Evolutionary conservation across 2,329 filamentous ascomycete species (phyloP).

Genomic region (Orbilia blumenaviensis): DNA sequence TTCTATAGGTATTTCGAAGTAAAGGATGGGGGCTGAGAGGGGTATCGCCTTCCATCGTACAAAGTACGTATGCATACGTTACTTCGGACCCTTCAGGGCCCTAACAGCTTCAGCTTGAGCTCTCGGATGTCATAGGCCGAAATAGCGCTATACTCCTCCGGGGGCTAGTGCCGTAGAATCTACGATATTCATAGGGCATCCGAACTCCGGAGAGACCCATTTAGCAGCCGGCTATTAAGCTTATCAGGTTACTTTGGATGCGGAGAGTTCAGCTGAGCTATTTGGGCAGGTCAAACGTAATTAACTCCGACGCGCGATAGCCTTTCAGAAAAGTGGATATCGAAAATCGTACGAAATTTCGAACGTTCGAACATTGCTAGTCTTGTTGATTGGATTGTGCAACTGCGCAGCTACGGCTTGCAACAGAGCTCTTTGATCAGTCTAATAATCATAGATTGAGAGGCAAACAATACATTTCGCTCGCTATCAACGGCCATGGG

Average conservation of each 20-base stretch:
- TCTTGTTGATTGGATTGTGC: neutral
- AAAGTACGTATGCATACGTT: neutral
- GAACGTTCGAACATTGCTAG: no score
- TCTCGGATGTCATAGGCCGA: conserved; percentile 15
- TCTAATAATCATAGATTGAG: no score
- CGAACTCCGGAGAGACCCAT: conserved; percentile 1
- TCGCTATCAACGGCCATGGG: no score
- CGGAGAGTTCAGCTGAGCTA: conserved; percentile 25
- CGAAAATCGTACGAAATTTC: neutral
- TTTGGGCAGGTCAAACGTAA: conserved; percentile 11
- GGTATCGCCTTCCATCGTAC: neutral
- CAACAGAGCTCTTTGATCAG: neutral
- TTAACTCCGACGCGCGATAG: conserved; percentile 45
- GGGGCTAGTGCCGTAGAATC: neutral
- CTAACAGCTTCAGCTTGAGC: no score
- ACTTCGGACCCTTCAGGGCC: neutral
- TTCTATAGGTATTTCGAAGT: neutral
- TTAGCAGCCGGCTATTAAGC: neutral
- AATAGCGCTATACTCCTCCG: neutral
- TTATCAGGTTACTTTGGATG: neutral
- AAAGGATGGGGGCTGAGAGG: neutral
- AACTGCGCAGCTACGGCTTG: neutral
- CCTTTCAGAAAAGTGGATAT: neutral
- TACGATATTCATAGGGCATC: neutral
- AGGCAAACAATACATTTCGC: no score